Conservation (phyloP, 83 land plant genomes). For the Picea engelmannii region DNA sequence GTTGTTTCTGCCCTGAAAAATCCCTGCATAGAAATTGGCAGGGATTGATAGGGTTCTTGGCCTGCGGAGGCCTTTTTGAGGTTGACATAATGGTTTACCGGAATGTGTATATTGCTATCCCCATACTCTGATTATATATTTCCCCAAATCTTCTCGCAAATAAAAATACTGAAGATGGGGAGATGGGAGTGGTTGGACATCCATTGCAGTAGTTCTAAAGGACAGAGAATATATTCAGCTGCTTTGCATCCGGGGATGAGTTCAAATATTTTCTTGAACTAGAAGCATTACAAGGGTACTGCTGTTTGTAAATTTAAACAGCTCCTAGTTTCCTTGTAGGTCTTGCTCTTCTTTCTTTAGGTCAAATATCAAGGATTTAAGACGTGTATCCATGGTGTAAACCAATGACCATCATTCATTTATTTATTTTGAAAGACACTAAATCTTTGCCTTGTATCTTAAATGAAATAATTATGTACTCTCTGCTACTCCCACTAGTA, state of each 20-base stretch:
- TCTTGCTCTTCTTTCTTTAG: background rate
- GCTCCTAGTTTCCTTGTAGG: background rate
- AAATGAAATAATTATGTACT: background rate
- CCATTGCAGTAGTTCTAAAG: too few relatives aligned
- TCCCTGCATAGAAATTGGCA: background rate
- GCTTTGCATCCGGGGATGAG: conserved; percentile 7
- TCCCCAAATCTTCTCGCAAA: background rate
- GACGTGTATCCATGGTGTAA: background rate
- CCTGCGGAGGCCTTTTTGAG: conserved; percentile 1
- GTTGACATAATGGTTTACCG: background rate
- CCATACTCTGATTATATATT: background rate
- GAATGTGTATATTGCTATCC: background rate
- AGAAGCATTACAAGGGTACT: background rate
- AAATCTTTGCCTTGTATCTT: background rate
- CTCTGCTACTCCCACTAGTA: too few relatives aligned
- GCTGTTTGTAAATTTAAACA: background rate
- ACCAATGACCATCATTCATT: background rate
- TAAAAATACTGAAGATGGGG: background rate
- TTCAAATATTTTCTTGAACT: conserved; percentile 6
- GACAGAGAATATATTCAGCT: background rate
- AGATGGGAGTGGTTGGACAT: background rate
- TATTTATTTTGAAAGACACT: background rate
- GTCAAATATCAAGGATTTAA: background rate
- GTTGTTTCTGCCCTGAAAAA: background rate
- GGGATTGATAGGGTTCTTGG: background rate